Conservation (phyloP, 179 eudicot genomes). For the Carnegiea gigantea region DNA sequence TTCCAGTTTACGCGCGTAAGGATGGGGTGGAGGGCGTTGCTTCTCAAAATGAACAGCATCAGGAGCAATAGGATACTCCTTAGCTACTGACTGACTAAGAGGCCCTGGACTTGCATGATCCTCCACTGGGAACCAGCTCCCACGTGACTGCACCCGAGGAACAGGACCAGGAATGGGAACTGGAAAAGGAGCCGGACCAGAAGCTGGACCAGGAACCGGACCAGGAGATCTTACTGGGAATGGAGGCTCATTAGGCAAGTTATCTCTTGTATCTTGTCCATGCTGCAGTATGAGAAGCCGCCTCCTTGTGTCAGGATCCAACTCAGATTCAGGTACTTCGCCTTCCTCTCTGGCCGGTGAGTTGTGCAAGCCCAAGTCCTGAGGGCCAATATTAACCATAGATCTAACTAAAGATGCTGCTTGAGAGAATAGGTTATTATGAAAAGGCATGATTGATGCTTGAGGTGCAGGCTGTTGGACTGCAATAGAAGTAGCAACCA, state of each 20-base stretch:
- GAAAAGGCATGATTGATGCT: constrained; percentile 48
- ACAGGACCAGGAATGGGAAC: constrained; percentile 38
- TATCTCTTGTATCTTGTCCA: constrained; percentile 77
- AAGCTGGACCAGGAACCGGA: constrained; percentile 20
- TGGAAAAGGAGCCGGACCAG: constrained; percentile 25
- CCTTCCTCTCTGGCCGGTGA: constrained; percentile 99
- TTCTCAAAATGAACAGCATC: constrained; percentile 48
- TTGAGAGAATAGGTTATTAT: constrained; percentile 46
- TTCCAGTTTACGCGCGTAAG: constrained; percentile 52
- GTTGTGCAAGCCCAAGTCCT: constrained; percentile 57
- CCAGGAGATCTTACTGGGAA: constrained; percentile 51
- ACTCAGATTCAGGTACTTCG: constrained; percentile 93
- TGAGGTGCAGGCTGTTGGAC: constrained; percentile 54
- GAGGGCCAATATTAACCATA: constrained; percentile 47
- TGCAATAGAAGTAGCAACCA: constrained; percentile 45
- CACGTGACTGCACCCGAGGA: constrained; percentile 52
- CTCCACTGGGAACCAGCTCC: constrained; percentile 58
- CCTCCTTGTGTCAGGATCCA: constrained; percentile 97
- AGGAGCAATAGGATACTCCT: constrained; percentile 43
- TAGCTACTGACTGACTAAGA: constrained; percentile 35
- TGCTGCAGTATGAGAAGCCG: constrained; percentile 96
- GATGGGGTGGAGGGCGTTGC: constrained; percentile 46
- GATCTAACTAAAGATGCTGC: constrained; percentile 53
- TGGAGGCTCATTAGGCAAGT: constrained; percentile 48
- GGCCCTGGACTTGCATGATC: constrained; percentile 59